Evolutionary conservation across 2,329 filamentous ascomycete species (phyloP), one percentile per base, ranked within the genome.

Genomic region (Colletotrichum liriopes): DNA sequence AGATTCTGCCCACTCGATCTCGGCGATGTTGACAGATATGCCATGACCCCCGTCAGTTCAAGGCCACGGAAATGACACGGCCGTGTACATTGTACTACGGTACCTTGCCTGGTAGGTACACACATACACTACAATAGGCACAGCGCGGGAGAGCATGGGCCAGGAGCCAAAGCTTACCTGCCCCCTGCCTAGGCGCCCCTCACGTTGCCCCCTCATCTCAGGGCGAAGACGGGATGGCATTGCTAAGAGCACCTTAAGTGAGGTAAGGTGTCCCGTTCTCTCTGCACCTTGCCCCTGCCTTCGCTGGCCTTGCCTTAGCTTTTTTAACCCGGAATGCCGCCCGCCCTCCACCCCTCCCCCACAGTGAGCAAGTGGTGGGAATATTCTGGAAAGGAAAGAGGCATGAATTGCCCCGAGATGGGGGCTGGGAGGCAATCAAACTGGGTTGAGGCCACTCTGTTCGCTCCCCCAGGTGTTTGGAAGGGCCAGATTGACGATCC

Each of bases 211-310:
- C 65, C 20, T 72, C 65, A 68, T 68, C 65, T 72, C 58, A 72
- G 52, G 63, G 65, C 65, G 65, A 72, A 64, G 69, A 72, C 69
- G 65, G 69, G 69, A 72, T 72, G 64, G 69, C 69, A 72, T 37
- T 72, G 58, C 65, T 68, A 29, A 43, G 39, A 52, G 64, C 64
- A 71, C 51, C 59, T 72, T 69, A 69, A 59, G 41, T 72, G 65
- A 67, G 68, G 68, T 67, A 63, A 71, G 65, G 68, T 67, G 26
- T 45, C 49, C 41, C 68, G 45, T 61, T 56, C 54, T 39, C 35
- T 26, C 20, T 56, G 9, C 14, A 56, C 65, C 63, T 55, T 51
- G 23, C 63, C 63, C 54, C 54, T 56, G 54, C 20, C 29, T 23
- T 41, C 45, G 43, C 23, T 26, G n/a, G 29, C 37, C 26, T 65